These are phyloP conservation scores for Mycena latifolia DNA, from an alignment of 768 basidiomycete species.

Conservation along the genomic window DNA sequence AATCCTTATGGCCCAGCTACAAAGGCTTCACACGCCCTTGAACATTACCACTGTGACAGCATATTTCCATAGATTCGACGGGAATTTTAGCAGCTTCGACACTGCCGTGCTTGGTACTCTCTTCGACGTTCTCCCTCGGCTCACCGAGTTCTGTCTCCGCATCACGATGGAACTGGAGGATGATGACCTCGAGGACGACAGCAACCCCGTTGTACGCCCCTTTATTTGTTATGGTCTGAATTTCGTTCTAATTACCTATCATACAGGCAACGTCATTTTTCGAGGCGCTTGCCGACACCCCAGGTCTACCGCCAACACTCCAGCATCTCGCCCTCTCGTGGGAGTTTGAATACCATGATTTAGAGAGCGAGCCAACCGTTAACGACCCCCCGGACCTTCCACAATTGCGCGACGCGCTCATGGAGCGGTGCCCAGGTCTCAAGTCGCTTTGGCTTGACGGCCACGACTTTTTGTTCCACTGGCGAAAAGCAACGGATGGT, in stretches of 20 bases:
- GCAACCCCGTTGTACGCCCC: not conserved
- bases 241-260: not conserved
- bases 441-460: constrained; percentile 12
- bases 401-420: not conserved
- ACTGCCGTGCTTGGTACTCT: not conserved
- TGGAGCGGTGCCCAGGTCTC: not conserved
- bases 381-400: not conserved
- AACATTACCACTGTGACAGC: no score
- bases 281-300: not conserved
- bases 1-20: not conserved
- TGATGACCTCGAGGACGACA: no score
- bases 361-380: no score
- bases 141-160: not conserved
- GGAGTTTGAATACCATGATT: not conserved
- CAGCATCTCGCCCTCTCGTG: constrained; percentile 2
- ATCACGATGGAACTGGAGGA: not conserved
- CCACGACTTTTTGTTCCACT: not conserved
- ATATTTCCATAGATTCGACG: no score
- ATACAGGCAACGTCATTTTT: constrained; percentile 2
- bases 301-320: not conserved
- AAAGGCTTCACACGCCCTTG: not conserved
- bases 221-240: no score
- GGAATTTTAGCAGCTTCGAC: not conserved
- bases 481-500: not conserved
- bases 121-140: not conserved